Percentiles rank a stretch among this genome's conserved stretches.
These are phyloP conservation scores for Thalassiosira profunda DNA, from an alignment of 108 stramenopile genomes.

Conservation along the genomic window DNA sequence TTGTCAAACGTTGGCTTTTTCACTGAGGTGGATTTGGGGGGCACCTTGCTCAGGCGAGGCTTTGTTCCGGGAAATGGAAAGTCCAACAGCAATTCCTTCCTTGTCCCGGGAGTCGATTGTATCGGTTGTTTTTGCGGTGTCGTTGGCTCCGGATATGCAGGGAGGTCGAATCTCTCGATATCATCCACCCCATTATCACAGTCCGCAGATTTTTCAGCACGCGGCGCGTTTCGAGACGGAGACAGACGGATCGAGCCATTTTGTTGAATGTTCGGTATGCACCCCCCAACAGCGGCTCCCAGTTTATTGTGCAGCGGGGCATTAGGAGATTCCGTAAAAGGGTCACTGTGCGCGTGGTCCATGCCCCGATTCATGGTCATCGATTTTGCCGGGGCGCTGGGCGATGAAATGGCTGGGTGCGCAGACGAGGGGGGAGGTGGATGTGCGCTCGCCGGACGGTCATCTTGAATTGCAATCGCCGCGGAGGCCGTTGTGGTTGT, in stretches of 20 bases:
- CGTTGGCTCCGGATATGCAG: conserved; percentile 2
- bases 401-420: background rate
- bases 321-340: background rate
- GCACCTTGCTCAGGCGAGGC: background rate
- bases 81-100: conserved; percentile 19
- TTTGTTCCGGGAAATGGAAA: conserved; percentile 8
- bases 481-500: background rate
- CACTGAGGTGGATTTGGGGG: background rate
- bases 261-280: background rate
- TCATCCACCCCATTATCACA: background rate
- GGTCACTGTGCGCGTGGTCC: background rate
- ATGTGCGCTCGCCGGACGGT: background rate
- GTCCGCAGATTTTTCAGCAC: background rate
- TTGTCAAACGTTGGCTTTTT: background rate
- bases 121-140: background rate
- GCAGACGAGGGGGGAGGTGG: background rate
- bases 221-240: background rate
- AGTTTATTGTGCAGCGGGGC: conserved; percentile 1
- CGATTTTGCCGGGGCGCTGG: background rate
- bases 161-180: background rate
- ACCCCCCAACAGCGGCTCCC: conserved; percentile 4
- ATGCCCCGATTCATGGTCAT: conserved; percentile 14
- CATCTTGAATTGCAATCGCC: background rate
- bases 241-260: conserved; percentile 1
- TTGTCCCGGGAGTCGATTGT: conserved; percentile 2